Evolutionary conservation across 2,329 filamentous ascomycete species (phyloP).

Genomic region (Clonostachys solani): DNA sequence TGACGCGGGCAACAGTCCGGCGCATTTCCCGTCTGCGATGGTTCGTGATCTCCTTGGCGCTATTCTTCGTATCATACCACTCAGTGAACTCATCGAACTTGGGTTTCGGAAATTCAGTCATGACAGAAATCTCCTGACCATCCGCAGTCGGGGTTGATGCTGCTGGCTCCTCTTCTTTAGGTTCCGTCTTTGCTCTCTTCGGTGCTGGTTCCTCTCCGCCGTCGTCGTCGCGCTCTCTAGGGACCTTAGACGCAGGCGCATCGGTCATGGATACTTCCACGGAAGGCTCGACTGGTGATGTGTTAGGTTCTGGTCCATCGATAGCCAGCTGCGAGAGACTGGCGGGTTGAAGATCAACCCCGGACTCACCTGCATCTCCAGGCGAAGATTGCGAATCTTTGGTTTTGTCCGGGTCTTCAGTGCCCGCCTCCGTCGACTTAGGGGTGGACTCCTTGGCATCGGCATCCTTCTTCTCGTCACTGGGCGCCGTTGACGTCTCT

Average conservation of each 20-base stretch:
- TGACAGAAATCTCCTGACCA: background rate
- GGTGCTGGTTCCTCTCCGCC: conserved; percentile 55
- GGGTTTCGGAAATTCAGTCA: background rate
- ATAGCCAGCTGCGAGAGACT: conserved; percentile 32
- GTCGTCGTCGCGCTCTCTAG: conserved; percentile 77
- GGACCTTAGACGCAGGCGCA: conserved; percentile 54
- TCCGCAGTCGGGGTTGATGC: conserved; percentile 3
- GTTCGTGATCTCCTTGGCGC: conserved; percentile 47
- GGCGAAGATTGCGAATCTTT: background rate
- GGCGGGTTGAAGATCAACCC: conserved; percentile 26
- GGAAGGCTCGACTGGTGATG: conserved; percentile 17
- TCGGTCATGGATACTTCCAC: conserved; percentile 51
- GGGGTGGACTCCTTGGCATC: background rate
- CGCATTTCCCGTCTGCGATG: conserved; percentile 59
- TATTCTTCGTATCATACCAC: conserved; percentile 36
- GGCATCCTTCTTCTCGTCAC: background rate
- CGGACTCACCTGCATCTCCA: conserved; percentile 11
- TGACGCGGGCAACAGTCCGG: conserved; percentile 67
- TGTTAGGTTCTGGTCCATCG: conserved; percentile 23
- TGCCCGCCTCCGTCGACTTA: conserved; percentile 2
- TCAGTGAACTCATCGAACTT: conserved; percentile 23
- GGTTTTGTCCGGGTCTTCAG: background rate
- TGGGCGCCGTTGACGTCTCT: conserved; percentile 1
- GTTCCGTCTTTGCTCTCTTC: conserved; percentile 76
- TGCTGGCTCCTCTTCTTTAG: conserved; percentile 31